Evolutionary conservation across 2,329 filamentous ascomycete species (phyloP).

Genomic region (Phaeosphaeria sp.): DNA sequence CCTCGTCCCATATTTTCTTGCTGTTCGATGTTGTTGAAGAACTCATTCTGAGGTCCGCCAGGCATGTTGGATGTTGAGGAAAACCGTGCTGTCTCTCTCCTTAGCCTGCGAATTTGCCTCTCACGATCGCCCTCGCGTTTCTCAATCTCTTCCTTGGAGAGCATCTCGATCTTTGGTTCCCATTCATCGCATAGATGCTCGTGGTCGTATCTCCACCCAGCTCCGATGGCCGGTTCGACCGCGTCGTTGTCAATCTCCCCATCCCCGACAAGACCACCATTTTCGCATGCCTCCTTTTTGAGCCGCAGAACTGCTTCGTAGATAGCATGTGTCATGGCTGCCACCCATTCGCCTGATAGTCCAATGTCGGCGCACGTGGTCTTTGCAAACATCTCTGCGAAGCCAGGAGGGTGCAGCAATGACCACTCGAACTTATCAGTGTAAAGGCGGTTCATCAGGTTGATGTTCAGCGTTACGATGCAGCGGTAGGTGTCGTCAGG

Average conservation of each 20-base stretch:
- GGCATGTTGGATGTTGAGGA: slow-evolving; percentile 84
- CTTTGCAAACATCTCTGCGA: slow-evolving; percentile 90
- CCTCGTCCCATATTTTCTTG: slow-evolving; percentile 87
- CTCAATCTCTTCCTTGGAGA: slow-evolving; percentile 97
- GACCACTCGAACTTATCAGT: slow-evolving; percentile 99
- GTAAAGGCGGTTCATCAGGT: slow-evolving; percentile 88
- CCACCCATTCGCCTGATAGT: slow-evolving; percentile 89
- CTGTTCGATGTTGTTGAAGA: slow-evolving; percentile 63
- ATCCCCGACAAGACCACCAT: slow-evolving; percentile 78
- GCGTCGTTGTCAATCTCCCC: slow-evolving; percentile 89
- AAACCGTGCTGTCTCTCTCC: slow-evolving; percentile 91
- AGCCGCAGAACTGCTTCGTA: slow-evolving; percentile 91
- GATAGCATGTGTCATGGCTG: slow-evolving; percentile 93
- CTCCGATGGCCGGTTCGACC: slow-evolving; percentile 74
- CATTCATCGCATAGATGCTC: slow-evolving; percentile 74
- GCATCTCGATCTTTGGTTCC: slow-evolving; percentile 60
- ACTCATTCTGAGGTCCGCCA: slow-evolving; percentile 69
- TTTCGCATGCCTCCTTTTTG: slow-evolving; percentile 96
- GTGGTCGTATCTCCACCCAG: slow-evolving; percentile 94
- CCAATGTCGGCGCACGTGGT: slow-evolving; percentile 93
- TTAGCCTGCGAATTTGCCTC: slow-evolving; percentile 82
- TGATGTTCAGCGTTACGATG: slow-evolving; percentile 88
- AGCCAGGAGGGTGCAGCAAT: slow-evolving; percentile 86
- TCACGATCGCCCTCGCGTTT: slow-evolving; percentile 95
- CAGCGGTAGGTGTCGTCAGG: slow-evolving; percentile 95